Evolutionary conservation across 129 eudicot genomes (phyloP).

Genomic region (Chrysanthemum makinoi): DNA sequence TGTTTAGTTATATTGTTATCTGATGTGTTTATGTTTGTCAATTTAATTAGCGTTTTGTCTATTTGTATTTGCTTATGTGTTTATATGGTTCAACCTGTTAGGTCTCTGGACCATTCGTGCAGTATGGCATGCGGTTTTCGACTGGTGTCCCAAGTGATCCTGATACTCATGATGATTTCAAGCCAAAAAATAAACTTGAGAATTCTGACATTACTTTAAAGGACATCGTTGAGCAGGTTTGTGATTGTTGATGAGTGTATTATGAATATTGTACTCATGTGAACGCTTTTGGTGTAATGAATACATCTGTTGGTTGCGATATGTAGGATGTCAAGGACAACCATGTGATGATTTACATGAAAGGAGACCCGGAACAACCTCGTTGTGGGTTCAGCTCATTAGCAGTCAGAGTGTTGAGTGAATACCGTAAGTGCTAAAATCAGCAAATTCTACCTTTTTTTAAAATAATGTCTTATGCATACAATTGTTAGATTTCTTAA

Average conservation of each 20-base stretch:
- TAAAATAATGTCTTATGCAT: neutral
- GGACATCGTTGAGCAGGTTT: conserved; percentile 90
- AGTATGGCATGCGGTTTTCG: conserved; percentile 53
- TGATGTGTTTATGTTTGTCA: no score
- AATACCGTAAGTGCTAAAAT: conserved; percentile 61
- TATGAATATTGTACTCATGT: neutral
- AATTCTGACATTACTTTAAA: conserved; percentile 55
- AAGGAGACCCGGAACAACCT: conserved; percentile 93
- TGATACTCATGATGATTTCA: conserved; percentile 94
- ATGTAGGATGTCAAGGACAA: conserved; percentile 90
- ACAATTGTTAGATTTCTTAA: neutral
- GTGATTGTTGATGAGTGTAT: conserved; percentile 1
- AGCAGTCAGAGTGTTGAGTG: conserved; percentile 87
- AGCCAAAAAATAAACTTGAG: conserved; percentile 69
- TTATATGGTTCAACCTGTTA: conserved; percentile 21
- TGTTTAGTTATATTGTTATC: no score
- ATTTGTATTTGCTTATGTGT: neutral
- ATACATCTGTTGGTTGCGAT: conserved; percentile 19
- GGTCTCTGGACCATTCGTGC: conserved; percentile 56
- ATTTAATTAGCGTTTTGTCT: no score
- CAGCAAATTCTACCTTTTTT: neutral
- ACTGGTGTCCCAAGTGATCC: conserved; percentile 70
- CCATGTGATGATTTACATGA: conserved; percentile 95
- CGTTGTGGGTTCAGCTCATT: conserved; percentile 98
- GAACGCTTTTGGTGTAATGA: conserved; percentile 7